Evolutionary conservation across 2,329 filamentous ascomycete genomes (phyloP), one percentile per base, ranked within the genome.

Genomic region (Dactylella cylindrospora): DNA sequence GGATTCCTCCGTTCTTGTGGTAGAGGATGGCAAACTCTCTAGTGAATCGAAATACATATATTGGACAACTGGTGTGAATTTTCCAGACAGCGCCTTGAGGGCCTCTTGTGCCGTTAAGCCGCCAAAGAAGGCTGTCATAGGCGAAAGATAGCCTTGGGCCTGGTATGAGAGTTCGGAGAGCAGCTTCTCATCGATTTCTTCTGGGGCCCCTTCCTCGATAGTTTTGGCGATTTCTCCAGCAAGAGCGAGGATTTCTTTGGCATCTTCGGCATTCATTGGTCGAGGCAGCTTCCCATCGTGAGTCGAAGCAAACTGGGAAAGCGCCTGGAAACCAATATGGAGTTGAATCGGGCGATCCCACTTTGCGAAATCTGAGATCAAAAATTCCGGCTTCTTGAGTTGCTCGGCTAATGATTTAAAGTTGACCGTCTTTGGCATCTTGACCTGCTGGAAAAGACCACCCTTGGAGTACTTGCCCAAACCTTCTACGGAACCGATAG

Each of bases 11-110:
- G 85, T 89, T 67, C 93, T 85, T 66, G 80, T 78, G 36, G 79
- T 80, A 12, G 82, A 86, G 1, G 84, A 80, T 1, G 93, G 91
- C 2, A 98, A 79, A 7, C 93, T 95, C 74, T 98, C 93, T n/a
- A 98, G 78, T 1, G 93, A 95, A 74, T 98, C 93, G 69, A 96
- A 94, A 78, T 98, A 97, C 72, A 98, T 80, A 84, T 88, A 97
- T 73, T 98, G 93, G 68, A 86, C 81, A 67, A 97, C 84, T n/a
- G 93, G 93, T 69, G 89, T 83, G 76, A 98, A 98, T 75, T 98
- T 98, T 68, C 93, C 93, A 46, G 93, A 98, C 5, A 98, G 88
- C 13, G 91, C 89, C 76, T 98, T 98, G 64, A 98, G 80, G 17
- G 96, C 85, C 74, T 98, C 93, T 72, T 98, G 93, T 1, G 93